Evolutionary conservation across 2,329 filamentous ascomycete genomes (phyloP).

Genomic region (Fusarium sp.): DNA sequence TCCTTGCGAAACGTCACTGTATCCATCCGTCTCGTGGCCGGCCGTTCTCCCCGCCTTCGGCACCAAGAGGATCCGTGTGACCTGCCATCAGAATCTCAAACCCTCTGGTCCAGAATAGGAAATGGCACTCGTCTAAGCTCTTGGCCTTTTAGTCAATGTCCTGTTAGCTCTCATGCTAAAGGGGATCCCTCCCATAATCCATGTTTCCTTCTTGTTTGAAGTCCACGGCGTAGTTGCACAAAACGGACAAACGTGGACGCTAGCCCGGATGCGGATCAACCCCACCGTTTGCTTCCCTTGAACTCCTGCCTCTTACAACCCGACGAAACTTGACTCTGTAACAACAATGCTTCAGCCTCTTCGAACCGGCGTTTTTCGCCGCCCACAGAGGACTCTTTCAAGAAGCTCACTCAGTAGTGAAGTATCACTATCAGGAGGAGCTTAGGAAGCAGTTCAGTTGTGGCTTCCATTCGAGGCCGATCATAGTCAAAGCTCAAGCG

Average conservation of each 20-base stretch:
- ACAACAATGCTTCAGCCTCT: conserved; percentile 61
- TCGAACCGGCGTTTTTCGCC: conserved; percentile 6
- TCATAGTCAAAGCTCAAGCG: background rate
- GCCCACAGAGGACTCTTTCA: conserved; percentile 5
- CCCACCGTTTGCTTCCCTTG: conserved; percentile 27
- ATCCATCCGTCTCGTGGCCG: conserved; percentile 26
- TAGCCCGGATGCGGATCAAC: conserved; percentile 22
- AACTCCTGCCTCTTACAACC: conserved; percentile 43
- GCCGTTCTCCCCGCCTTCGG: conserved; percentile 32
- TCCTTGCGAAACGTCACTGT: conserved; percentile 25
- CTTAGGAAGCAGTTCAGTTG: conserved; percentile 9
- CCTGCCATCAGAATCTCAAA: conserved; percentile 40
- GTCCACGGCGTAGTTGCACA: conserved; percentile 21
- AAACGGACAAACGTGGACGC: conserved; percentile 15
- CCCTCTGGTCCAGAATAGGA: conserved; percentile 20
- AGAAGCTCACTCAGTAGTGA: conserved; percentile 9
- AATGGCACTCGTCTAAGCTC: conserved; percentile 6
- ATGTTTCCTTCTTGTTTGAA: conserved; percentile 41
- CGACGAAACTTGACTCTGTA: conserved; percentile 61
- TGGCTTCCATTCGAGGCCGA: conserved; percentile 3
- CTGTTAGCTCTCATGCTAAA: conserved; percentile 2
- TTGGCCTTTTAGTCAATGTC: conserved; percentile 8
- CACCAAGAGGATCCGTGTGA: conserved; percentile 31
- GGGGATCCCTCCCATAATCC: conserved; percentile 5
- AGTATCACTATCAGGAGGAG: background rate